These are phyloP conservation scores for Coccomyxa sp. DNA, from an alignment of 139 green algal genomes.

Conservation along the genomic window DNA sequence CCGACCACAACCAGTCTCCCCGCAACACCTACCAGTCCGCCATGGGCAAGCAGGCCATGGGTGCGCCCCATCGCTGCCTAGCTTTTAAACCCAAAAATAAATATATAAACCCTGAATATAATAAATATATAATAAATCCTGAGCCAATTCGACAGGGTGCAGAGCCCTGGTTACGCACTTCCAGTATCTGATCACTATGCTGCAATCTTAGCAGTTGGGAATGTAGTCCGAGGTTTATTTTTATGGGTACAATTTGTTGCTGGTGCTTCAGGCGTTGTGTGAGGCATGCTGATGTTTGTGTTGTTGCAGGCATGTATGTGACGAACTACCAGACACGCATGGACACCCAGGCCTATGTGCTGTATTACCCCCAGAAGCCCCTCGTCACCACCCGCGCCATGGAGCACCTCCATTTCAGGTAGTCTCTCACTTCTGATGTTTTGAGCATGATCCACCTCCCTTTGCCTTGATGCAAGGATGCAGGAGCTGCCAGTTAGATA, in stretches of 20 bases:
- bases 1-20: slow-evolving; percentile 98
- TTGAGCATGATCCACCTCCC: not conserved
- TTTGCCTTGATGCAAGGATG: not conserved
- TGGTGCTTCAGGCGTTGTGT: too few species aligned
- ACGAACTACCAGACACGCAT: slow-evolving; percentile 85
- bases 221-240: too few species aligned
- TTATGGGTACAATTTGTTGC: too few species aligned
- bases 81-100: slow-evolving; percentile 15
- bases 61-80: slow-evolving; percentile 33
- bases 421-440: slow-evolving; percentile 8
- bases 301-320: slow-evolving; percentile 67
- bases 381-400: slow-evolving; percentile 84
- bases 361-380: slow-evolving; percentile 99
- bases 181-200: too few species aligned
- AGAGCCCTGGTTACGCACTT: too few species aligned
- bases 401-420: slow-evolving; percentile 87
- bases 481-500: too few species aligned
- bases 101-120: not conserved
- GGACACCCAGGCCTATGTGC: slow-evolving; percentile 81
- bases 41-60: slow-evolving; percentile 97
- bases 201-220: too few species aligned
- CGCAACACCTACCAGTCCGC: slow-evolving; percentile 94
- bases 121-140: not conserved
- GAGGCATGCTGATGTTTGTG: not conserved
- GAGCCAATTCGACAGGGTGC: too few species aligned